Percentiles rank a stretch among this genome's conserved stretches.
Conservation (phyloP, 306 rosid species). For the Cucumis hystrix region DNA sequence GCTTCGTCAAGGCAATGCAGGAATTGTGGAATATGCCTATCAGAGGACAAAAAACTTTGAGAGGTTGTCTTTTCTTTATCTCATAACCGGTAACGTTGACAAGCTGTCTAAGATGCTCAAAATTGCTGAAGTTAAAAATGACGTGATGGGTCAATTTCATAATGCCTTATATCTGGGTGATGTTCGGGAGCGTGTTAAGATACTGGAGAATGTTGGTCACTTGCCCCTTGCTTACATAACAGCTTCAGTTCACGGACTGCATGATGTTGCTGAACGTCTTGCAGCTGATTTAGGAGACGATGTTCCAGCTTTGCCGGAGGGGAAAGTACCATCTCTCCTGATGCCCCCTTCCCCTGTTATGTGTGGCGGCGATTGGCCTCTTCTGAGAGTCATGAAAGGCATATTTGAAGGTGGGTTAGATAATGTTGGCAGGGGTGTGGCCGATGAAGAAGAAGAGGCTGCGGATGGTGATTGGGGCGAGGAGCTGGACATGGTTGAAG, state of each 20-base stretch:
- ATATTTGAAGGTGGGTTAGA: conserved; percentile 78
- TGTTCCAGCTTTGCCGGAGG: conserved; percentile 60
- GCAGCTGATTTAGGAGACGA: conserved; percentile 70
- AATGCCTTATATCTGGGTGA: conserved; percentile 81
- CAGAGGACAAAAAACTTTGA: conserved; percentile 91
- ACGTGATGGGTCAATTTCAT: conserved; percentile 97
- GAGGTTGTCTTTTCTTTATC: conserved; percentile 86
- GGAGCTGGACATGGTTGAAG: conserved; percentile 67
- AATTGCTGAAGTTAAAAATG: conserved; percentile 90
- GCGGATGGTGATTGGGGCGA: conserved; percentile 69
- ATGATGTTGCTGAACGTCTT: conserved; percentile 69
- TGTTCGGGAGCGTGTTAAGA: conserved; percentile 65
- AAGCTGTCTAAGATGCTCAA: conserved; percentile 91
- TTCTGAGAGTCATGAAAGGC: conserved; percentile 72
- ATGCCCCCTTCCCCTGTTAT: conserved; percentile 61
- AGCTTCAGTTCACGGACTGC: conserved; percentile 71
- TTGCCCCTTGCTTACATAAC: conserved; percentile 75
- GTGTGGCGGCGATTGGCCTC: conserved; percentile 91
- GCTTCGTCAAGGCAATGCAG: conserved; percentile 90
- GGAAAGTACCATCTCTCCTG: conserved; percentile 60
- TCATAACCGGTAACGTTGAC: conserved; percentile 63
- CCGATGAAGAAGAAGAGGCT: conserved; percentile 57
- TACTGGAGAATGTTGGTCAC: conserved; percentile 84
- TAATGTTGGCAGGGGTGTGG: conserved; percentile 27
- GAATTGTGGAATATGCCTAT: conserved; percentile 88